Evolutionary conservation across 2,329 filamentous ascomycete species (phyloP).

Genomic region (Phaeophleospora eucalypticola): DNA sequence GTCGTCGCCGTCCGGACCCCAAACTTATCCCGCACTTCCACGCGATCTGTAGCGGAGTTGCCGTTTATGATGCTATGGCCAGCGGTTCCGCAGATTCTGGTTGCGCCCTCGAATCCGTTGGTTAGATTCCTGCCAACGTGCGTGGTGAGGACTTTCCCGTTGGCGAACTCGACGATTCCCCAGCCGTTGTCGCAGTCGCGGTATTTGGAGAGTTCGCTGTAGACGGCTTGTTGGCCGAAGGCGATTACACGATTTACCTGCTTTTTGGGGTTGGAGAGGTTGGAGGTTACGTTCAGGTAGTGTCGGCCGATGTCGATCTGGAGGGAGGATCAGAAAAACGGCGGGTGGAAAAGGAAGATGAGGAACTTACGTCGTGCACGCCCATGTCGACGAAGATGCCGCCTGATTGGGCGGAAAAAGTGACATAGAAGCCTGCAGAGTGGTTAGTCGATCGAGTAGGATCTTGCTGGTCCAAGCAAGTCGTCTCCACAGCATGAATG

Average conservation of each 20-base stretch:
- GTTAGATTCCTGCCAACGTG: conserved; percentile 2
- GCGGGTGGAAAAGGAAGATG: too few relatives aligned
- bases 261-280: conserved; percentile 1
- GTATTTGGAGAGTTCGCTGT: conserved; percentile 4
- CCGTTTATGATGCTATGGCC: not conserved
- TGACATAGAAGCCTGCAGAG: too few relatives aligned
- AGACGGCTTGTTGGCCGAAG: conserved; percentile 5
- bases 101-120: conserved; percentile 4
- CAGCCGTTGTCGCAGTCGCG: conserved; percentile 5
- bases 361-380: too few relatives aligned
- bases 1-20: not conserved
- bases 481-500: too few relatives aligned
- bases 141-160: conserved; percentile 3
- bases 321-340: too few relatives aligned
- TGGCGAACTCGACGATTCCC: conserved; percentile 6
- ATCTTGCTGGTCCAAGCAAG: too few relatives aligned
- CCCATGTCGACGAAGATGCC: too few relatives aligned
- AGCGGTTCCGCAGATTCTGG: not conserved
- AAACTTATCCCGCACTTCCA: not conserved
- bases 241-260: conserved; percentile 4
- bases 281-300: not conserved
- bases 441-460: too few relatives aligned
- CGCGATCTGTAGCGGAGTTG: not conserved
- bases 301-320: too few relatives aligned
- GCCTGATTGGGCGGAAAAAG: too few relatives aligned